These are phyloP conservation scores for Fusarium pseudonygamai DNA, from an alignment of 2,329 filamentous ascomycete genomes.

Conservation along the genomic window DNA sequence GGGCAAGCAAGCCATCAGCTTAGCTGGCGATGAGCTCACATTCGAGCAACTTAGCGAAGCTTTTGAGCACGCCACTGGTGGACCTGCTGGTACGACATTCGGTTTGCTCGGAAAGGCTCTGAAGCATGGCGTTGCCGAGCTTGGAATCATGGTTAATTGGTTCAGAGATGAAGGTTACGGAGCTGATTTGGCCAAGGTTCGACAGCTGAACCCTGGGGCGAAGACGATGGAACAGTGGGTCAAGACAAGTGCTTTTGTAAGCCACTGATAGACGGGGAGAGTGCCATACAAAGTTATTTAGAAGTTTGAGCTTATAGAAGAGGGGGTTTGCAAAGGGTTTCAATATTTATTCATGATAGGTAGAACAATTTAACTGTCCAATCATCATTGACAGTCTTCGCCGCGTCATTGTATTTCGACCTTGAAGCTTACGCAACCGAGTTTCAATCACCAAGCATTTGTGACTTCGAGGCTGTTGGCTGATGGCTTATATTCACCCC, in stretches of 20 bases:
- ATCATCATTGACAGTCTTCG: not conserved
- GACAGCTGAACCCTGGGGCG: constrained; percentile 13
- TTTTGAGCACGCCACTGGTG: constrained; percentile 9
- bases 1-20: constrained; percentile 2
- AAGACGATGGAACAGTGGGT: constrained; percentile 28
- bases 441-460: too few species aligned
- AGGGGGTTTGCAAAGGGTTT: accelerated
- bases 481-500: not conserved
- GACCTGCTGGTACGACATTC: constrained; percentile 12
- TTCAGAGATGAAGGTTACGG: constrained; percentile 28
- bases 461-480: not conserved
- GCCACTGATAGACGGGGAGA: not conserved
- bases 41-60: constrained; percentile 16
- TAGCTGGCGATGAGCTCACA: constrained; percentile 24
- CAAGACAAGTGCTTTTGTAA: constrained; percentile 15
- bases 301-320: not conserved
- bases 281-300: not conserved
- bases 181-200: constrained; percentile 12
- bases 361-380: not conserved
- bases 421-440: not conserved
- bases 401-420: not conserved
- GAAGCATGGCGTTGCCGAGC: constrained; percentile 12
- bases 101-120: constrained; percentile 19
- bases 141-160: constrained; percentile 28
- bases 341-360: not conserved